Evolutionary conservation across 1,284 basidiomycete genomes (phyloP), one percentile per base, ranked within the genome.

Genomic region (Mycosarcoma maydis): DNA sequence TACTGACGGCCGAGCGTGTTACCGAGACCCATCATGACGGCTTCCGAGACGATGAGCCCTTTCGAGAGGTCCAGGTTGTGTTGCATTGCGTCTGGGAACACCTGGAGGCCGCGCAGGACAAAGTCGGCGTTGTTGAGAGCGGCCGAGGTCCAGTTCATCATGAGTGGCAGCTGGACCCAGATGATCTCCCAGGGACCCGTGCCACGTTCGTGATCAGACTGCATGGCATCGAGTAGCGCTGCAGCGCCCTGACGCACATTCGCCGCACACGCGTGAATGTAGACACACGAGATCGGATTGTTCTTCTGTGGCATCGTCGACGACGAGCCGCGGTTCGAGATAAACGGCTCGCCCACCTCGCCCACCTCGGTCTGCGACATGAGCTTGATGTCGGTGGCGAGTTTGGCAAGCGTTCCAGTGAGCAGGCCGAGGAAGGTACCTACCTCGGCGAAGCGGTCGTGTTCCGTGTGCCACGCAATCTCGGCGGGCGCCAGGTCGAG

Each of bases 191-290:
- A 41, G 13, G 40, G 40, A 17, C 40, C 40, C 8, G 40, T 41
- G 24, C 40, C 40, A n/a, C 40, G 40, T 41, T 41, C 40, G 40
- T 41, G 40, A n/a, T 41, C 40, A n/a, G 40, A 41, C 40, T 41
- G 40, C 40, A 41, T 41, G 26, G 40, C 23, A 19, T 41, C 40
- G 8, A 41, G 40, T 26, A 41, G 6, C 4, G 40, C 40, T 2
- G 40, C 24, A n/a, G 40, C n/a, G 23, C 26, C 24, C n/a, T 27
- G 26, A 17, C 40, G 40, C 6, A 41, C 40, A n/a, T 41, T 41
- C 26, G 40, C 40, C 17, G 40, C 40, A 26, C 40, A 41, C 2
- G 40, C 40, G 26, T 41, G 40, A 19, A 41, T 41, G 26, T 41
- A 41, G n/a, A 41, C 40, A n/a, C 40, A 41, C 40, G 40, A 41